phyloP scores from a whole-genome alignment of 2,329 filamentous ascomycete genomes.

The Cytospora piceicola region DNA sequence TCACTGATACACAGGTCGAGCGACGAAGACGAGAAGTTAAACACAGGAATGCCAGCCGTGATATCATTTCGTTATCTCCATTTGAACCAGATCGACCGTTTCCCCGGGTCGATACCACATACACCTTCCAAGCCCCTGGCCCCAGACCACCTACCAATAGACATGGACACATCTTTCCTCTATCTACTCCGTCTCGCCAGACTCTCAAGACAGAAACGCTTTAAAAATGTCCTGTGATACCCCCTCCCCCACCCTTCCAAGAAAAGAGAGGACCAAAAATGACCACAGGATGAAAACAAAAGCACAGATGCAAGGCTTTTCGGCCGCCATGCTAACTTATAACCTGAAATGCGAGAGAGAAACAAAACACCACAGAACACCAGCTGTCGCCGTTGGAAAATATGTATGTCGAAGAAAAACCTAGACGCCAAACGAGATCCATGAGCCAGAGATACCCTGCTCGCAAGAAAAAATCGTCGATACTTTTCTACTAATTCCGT shows the following conservation, averaged over 20 bases:
- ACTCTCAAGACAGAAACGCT: conserved; percentile 29
- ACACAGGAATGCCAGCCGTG: conserved; percentile 22
- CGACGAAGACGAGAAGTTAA: not conserved
- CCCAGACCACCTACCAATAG: conserved; percentile 3
- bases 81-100: conserved; percentile 14
- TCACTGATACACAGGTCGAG: not conserved
- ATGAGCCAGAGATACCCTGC: not conserved
- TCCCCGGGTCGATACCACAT: conserved; percentile 18
- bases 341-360: conserved; percentile 13
- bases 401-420: conserved; percentile 6
- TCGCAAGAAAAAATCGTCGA: not conserved
- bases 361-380: conserved; percentile 14
- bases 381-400: conserved; percentile 13
- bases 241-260: too few species aligned
- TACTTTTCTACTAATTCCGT: conserved; percentile 10
- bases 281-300: conserved; percentile 33
- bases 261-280: conserved; percentile 16
- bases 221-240: conserved; percentile 23
- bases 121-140: not conserved
- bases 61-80: conserved; percentile 27
- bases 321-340: conserved; percentile 22
- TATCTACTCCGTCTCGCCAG: not conserved
- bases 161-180: conserved; percentile 12
- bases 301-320: conserved; percentile 28
- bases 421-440: conserved; percentile 17